phyloP scores from a whole-genome alignment of 768 basidiomycete genomes.

The Tricholoma flavovirens region DNA sequence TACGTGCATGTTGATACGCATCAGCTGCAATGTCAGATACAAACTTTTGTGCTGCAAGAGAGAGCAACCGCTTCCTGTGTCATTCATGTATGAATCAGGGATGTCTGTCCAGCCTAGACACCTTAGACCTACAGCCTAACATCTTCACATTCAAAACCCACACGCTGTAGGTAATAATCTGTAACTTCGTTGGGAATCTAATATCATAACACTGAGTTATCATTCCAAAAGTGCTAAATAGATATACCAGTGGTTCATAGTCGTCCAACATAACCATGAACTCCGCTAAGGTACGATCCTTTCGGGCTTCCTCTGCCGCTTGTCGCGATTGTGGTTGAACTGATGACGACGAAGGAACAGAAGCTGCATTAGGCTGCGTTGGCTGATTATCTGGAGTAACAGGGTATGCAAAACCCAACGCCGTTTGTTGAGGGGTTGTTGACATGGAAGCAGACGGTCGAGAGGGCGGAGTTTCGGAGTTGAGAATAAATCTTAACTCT shows the following conservation, averaged over 20 bases:
- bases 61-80: constrained; percentile 84
- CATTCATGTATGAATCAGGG: background rate
- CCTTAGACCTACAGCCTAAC: constrained; percentile 68
- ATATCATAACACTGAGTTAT: background rate
- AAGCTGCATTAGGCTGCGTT: constrained; percentile 15
- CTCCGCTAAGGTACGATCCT: constrained; percentile 87
- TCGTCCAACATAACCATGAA: constrained; percentile 96
- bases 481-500: constrained; percentile 15
- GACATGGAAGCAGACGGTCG: constrained; percentile 18
- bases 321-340: constrained; percentile 46
- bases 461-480: constrained; percentile 23
- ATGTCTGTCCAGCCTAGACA: background rate
- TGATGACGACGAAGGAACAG: constrained; percentile 26
- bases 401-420: constrained; percentile 23
- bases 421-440: constrained; percentile 27
- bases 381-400: constrained; percentile 23
- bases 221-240: background rate
- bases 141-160: constrained; percentile 95
- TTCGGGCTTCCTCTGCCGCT: constrained; percentile 74
- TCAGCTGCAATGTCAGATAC: constrained; percentile 95
- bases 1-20: constrained; percentile 95
- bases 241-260: constrained; percentile 84
- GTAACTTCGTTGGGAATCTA: constrained; percentile 98
- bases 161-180: constrained; percentile 92
- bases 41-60: constrained; percentile 96